Percentiles rank a stretch among this genome's conserved stretches.
Evolutionary conservation across 2,329 filamentous ascomycete genomes (phyloP).

Genomic region (Hypoxylon sp.): DNA sequence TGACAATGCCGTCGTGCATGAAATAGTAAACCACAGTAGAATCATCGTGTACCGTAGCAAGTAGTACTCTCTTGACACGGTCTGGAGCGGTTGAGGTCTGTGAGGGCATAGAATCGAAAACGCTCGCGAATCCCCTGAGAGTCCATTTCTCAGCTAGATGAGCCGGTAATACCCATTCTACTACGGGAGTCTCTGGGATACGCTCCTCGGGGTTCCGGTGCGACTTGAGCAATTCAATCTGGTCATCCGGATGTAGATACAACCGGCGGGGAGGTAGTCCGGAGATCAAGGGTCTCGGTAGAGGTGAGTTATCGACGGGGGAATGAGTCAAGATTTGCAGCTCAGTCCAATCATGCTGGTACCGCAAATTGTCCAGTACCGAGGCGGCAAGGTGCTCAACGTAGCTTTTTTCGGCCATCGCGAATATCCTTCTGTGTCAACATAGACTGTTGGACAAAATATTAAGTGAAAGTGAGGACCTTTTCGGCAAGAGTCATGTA

Average conservation of each 20-base stretch:
- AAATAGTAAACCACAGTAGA: slow-evolving; percentile 89
- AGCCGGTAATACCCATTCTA: slow-evolving; percentile 83
- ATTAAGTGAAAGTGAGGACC: slow-evolving; percentile 32
- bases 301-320: slow-evolving; percentile 55
- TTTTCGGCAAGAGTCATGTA: slow-evolving; percentile 26
- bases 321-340: slow-evolving; percentile 68
- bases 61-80: slow-evolving; percentile 77
- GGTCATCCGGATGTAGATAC: slow-evolving; percentile 87
- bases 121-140: slow-evolving; percentile 73
- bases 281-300: slow-evolving; percentile 76
- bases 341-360: slow-evolving; percentile 82
- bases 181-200: slow-evolving; percentile 68
- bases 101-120: slow-evolving; percentile 75
- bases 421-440: slow-evolving; percentile 19
- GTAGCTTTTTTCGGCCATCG: slow-evolving; percentile 49
- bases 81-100: slow-evolving; percentile 61
- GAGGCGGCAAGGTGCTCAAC: slow-evolving; percentile 66
- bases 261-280: slow-evolving; percentile 80
- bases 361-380: slow-evolving; percentile 78
- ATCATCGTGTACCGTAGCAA: slow-evolving; percentile 83
- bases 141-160: slow-evolving; percentile 82
- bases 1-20: slow-evolving; percentile 88
- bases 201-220: slow-evolving; percentile 65
- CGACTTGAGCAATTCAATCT: slow-evolving; percentile 78
- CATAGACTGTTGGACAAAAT: slow-evolving; percentile 1